These are phyloP conservation scores for Eucalyptus globulus DNA, from an alignment of 345 rosid species.

Conservation along the genomic window DNA sequence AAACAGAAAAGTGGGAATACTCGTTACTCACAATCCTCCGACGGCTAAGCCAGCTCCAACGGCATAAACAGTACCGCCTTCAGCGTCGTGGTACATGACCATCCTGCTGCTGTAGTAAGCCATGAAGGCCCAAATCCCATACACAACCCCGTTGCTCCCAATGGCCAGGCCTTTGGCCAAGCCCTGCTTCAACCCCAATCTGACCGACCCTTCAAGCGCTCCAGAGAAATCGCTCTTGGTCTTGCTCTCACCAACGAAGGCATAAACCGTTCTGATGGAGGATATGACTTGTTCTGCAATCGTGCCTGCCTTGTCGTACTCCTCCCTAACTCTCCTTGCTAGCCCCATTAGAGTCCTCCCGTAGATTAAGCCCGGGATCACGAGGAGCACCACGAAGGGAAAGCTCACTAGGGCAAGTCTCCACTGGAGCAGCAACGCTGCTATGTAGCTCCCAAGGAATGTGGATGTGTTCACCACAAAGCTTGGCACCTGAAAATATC, in stretches of 20 bases:
- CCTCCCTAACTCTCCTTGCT: neutral
- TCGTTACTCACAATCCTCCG: conserved; percentile 3
- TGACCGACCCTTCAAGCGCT: neutral
- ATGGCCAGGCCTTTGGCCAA: conserved; percentile 5
- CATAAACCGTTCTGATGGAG: conserved; percentile 3
- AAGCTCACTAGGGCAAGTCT: conserved; percentile 4
- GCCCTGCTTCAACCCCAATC: conserved; percentile 3
- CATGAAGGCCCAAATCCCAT: conserved; percentile 3
- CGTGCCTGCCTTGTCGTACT: conserved; percentile 1
- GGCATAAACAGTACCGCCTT: conserved; percentile 1
- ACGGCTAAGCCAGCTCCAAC: neutral
- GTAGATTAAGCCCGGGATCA: neutral
- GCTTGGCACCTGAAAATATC: neutral
- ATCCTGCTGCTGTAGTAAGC: conserved; percentile 5
- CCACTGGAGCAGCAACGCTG: conserved; percentile 1
- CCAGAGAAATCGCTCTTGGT: neutral
- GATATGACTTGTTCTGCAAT: conserved; percentile 6
- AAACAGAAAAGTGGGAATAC: neutral
- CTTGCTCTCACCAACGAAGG: conserved; percentile 1
- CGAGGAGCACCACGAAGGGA: neutral
- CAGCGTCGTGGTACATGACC: conserved; percentile 4
- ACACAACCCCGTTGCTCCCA: neutral
- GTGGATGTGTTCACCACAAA: neutral
- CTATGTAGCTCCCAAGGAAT: neutral
- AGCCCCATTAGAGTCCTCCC: conserved; percentile 3